Conservation (phyloP, 2,329 filamentous ascomycete genomes). For the Blastomyces gilchristii region DNA sequence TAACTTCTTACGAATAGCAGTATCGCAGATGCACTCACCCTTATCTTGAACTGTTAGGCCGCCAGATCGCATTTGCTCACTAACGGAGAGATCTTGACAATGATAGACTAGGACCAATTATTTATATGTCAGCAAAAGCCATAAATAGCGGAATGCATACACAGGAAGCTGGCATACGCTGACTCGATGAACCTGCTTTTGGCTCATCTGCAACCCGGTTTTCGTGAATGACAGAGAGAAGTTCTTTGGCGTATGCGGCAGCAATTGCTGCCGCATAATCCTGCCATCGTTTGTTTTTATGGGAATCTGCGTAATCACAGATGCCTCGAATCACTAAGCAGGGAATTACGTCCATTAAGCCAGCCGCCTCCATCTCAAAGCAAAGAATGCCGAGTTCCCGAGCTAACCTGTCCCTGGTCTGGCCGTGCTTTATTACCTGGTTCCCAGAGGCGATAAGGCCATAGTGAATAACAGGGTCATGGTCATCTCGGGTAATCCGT, state of each 20-base stretch:
- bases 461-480: slow-evolving; percentile 16
- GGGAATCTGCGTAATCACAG: slow-evolving; percentile 34
- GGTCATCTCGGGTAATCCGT: not conserved
- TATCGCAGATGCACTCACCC: not conserved
- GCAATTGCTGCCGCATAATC: slow-evolving; percentile 26
- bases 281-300: slow-evolving; percentile 33
- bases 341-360: slow-evolving; percentile 21
- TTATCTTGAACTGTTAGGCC: not conserved
- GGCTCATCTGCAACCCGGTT: not conserved
- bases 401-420: slow-evolving; percentile 11
- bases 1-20: not conserved
- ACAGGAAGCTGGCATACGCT: not conserved
- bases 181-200: not conserved
- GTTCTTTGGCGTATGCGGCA: slow-evolving; percentile 22
- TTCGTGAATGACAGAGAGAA: slow-evolving; percentile 10
- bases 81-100: not conserved
- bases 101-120: not conserved
- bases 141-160: not conserved
- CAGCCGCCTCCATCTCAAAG: slow-evolving; percentile 28
- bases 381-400: slow-evolving; percentile 16
- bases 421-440: slow-evolving; percentile 19
- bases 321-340: slow-evolving; percentile 35
- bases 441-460: slow-evolving; percentile 22
- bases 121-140: not conserved
- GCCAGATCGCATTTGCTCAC: not conserved